Base-by-base conservation (phyloP, 441 rosid genomes). In the Corymbia calophylla region DNA sequence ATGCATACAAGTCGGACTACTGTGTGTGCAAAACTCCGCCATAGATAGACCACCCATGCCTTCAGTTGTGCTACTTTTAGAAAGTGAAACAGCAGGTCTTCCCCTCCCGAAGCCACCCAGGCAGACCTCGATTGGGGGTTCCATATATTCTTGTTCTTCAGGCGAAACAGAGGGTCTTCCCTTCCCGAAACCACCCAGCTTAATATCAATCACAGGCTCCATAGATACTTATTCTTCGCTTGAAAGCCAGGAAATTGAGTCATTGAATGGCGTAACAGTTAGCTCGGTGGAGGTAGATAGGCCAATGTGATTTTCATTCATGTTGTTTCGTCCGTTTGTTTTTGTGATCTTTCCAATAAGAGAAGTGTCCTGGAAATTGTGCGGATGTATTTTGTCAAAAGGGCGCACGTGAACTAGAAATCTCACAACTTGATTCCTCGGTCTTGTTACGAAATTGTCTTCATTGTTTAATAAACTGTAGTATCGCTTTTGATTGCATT, bases 21-120 rank as follows among this genome's bases (percentile, higher is more conserved):
- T 94, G 81, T 94, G 94, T 86, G 94, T 89, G 68, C 94, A 94
- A 87, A 93, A 94, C 86, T 90, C 90, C 9, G 89, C 93, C 87
- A 27, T 21, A 58, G 8, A 86, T 9, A 91, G 94, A 87, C 95
- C 94, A 32, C 86, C 91, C 54, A 94, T 94, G 91, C 70, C 92
- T 15, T 44, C 90, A 5, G 91, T 94, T 39, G 80, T 93, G 32
- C 62, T 90, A 56, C 80, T 87, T 88, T 92, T 94, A 17, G 94
- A 91, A 88, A 92, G 92, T 49, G 93, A 92, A 51, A 77, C 91
- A 58, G 88, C 89, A 5, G 82, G 47, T n/a, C 91, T 90, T 31
- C 90, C 93, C 17, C n/a, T 31, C 88, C 93, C 93, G 23, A 92
- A 88, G 70, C 92, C 89, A 53, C 95, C 93, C 15, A 89, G 90